These are phyloP conservation scores for Epichloe sylvatica DNA, from an alignment of 2,329 filamentous ascomycete genomes.

Conservation along the genomic window DNA sequence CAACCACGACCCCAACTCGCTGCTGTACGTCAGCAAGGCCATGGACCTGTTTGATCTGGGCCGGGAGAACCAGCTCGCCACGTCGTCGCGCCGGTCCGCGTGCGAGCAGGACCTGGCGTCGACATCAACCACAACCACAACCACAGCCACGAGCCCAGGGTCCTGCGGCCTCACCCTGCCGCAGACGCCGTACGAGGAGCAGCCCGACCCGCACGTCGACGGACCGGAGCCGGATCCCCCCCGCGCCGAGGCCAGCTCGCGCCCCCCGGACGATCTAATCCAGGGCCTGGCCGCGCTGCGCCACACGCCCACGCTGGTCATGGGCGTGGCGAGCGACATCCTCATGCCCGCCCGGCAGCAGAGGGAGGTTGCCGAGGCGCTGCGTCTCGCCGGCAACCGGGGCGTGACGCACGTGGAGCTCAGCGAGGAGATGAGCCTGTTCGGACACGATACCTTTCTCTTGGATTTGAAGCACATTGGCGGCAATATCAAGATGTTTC, in stretches of 20 bases:
- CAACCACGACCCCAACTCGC: constrained; percentile 88
- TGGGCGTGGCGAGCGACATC: constrained; percentile 92
- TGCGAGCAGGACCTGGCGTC: constrained; percentile 39
- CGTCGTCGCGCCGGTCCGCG: constrained; percentile 46
- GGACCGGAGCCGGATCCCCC: constrained; percentile 9
- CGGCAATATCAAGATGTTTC: constrained; percentile 64
- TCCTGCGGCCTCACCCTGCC: constrained; percentile 71
- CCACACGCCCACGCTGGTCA: constrained; percentile 69
- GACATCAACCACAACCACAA: no score
- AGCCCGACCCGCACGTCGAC: constrained; percentile 37
- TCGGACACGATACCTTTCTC: constrained; percentile 93
- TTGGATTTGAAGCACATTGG: constrained; percentile 87
- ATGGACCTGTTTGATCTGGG: constrained; percentile 98
- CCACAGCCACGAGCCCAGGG: constrained; percentile 7
- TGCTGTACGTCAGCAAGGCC: constrained; percentile 93
- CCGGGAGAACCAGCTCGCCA: constrained; percentile 49
- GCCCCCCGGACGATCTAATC: constrained; percentile 66
- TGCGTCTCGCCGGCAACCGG: constrained; percentile 63
- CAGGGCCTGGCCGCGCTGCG: constrained; percentile 56
- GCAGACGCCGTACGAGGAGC: constrained; percentile 73
- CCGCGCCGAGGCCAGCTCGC: constrained; percentile 16
- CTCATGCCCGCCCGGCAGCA: constrained; percentile 98
- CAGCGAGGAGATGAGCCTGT: constrained; percentile 84
- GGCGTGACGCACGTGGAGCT: constrained; percentile 80
- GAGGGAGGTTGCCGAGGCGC: constrained; percentile 75